Conservation (phyloP, 441 rosid species). For the Biscutella auriculata region DNA sequence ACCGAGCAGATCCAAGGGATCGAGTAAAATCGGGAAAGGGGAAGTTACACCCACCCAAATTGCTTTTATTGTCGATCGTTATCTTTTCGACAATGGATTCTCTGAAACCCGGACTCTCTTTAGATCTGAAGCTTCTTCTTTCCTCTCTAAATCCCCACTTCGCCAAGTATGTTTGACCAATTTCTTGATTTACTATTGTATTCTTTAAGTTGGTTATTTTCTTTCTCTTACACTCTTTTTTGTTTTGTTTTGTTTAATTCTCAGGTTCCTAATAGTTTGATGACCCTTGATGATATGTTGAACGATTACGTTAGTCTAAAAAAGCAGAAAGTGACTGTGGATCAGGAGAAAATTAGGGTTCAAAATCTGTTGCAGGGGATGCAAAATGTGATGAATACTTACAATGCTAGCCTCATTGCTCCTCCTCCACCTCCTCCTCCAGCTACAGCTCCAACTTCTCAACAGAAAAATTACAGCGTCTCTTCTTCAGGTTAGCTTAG, state of each 20-base stretch:
- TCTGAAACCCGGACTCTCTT: slow-evolving; percentile 41
- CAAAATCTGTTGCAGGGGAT: slow-evolving; percentile 55
- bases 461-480: slow-evolving; percentile 4
- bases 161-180: neutral
- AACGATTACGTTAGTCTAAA: slow-evolving; percentile 60
- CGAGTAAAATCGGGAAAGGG: slow-evolving; percentile 39
- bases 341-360: slow-evolving; percentile 53
- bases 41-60: slow-evolving; percentile 62
- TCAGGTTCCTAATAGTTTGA: slow-evolving; percentile 60
- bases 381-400: slow-evolving; percentile 63
- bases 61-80: slow-evolving; percentile 75
- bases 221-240: neutral
- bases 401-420: slow-evolving; percentile 29
- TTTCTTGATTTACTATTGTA: neutral
- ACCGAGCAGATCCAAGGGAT: slow-evolving; percentile 33
- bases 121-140: slow-evolving; percentile 58
- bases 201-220: neutral
- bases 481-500: slow-evolving; percentile 34
- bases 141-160: slow-evolving; percentile 56
- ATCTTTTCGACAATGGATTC: slow-evolving; percentile 57
- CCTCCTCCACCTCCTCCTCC: slow-evolving; percentile 25
- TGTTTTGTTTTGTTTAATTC: neutral
- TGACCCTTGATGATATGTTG: slow-evolving; percentile 54
- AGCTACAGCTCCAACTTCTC: slow-evolving; percentile 21
- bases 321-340: slow-evolving; percentile 51